These are phyloP conservation scores for Phialocephala sp. DNA, from an alignment of 2,329 filamentous ascomycete species.

Conservation along the genomic window DNA sequence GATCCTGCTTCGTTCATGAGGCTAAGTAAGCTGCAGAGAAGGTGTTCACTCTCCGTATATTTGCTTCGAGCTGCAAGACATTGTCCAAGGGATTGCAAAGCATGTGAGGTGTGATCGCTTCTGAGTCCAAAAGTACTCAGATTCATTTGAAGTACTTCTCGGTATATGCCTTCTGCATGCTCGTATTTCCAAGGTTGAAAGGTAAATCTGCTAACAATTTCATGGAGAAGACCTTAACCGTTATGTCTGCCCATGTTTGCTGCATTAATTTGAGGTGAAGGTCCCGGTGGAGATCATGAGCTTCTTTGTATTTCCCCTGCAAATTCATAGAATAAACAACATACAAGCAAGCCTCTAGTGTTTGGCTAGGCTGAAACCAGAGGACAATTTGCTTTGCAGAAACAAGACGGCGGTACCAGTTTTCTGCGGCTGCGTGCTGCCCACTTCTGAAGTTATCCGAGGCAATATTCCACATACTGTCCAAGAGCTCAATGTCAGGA, in stretches of 20 bases:
- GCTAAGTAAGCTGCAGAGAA: not conserved
- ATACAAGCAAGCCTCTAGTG: not conserved
- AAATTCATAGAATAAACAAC: not conserved
- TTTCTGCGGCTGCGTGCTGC: not conserved
- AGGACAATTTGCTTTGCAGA: slow-evolving; percentile 6
- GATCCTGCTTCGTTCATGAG: not conserved
- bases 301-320: slow-evolving; percentile 10
- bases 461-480: slow-evolving; percentile 13
- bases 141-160: slow-evolving; percentile 14
- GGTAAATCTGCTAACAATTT: not conserved
- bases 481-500: not conserved
- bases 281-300: slow-evolving; percentile 4
- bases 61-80: not conserved
- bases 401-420: slow-evolving; percentile 22
- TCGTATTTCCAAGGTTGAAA: not conserved
- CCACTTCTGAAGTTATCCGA: not conserved
- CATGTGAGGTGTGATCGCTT: not conserved
- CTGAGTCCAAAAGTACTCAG: not conserved
- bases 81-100: not conserved
- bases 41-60: not conserved
- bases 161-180: slow-evolving; percentile 2
- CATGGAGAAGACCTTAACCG: not conserved
- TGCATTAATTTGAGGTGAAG: slow-evolving; percentile 12
- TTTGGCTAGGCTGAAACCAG: slow-evolving; percentile 6
- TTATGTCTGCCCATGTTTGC: not conserved